Evolutionary conservation across 1,139 yeast genomes (phyloP).

Genomic region (Scheffersomyces illinoinensis): DNA sequence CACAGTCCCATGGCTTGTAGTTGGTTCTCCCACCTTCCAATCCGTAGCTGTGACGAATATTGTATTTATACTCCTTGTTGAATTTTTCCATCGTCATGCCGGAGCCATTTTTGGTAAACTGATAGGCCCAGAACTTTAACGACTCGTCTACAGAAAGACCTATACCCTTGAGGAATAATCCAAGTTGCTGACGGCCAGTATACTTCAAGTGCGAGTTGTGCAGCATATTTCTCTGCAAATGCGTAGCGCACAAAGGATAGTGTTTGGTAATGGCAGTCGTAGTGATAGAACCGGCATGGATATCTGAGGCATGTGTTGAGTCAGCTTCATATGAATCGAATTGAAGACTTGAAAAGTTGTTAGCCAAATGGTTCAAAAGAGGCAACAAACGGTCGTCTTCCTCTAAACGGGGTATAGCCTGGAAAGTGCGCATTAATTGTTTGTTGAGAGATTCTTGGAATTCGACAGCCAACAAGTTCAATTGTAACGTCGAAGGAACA

Average conservation of each 20-base stretch:
- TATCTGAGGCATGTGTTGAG: slow-evolving; percentile 43
- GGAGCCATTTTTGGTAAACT: slow-evolving; percentile 58
- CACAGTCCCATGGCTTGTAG: slow-evolving; percentile 85
- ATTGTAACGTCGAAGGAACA: slow-evolving; percentile 80
- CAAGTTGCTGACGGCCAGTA: slow-evolving; percentile 81
- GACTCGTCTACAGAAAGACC: slow-evolving; percentile 90
- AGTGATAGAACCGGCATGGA: slow-evolving; percentile 65
- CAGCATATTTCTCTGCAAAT: slow-evolving; percentile 62
- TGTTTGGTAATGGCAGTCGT: slow-evolving; percentile 56
- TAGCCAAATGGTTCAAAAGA: slow-evolving; percentile 72
- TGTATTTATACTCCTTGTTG: slow-evolving; percentile 84
- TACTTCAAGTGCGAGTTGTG: slow-evolving; percentile 74
- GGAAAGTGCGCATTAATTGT: slow-evolving; percentile 68
- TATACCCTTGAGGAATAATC: slow-evolving; percentile 82
- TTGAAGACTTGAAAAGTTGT: slow-evolving; percentile 66
- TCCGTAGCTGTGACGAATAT: slow-evolving; percentile 86
- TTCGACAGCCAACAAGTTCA: slow-evolving; percentile 66
- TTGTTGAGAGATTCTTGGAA: slow-evolving; percentile 55
- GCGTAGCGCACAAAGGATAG: slow-evolving; percentile 82
- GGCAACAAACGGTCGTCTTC: slow-evolving; percentile 92
- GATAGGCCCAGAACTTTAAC: slow-evolving; percentile 75
- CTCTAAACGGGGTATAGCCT: slow-evolving; percentile 78
- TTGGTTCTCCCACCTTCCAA: slow-evolving; percentile 86
- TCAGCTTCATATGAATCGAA: slow-evolving; percentile 40
- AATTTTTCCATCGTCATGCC: slow-evolving; percentile 68